Percentiles rank a stretch among this genome's conserved stretches.
Evolutionary conservation across 768 basidiomycete species (phyloP).

Genomic region (Sistotremastrum suecicum): DNA sequence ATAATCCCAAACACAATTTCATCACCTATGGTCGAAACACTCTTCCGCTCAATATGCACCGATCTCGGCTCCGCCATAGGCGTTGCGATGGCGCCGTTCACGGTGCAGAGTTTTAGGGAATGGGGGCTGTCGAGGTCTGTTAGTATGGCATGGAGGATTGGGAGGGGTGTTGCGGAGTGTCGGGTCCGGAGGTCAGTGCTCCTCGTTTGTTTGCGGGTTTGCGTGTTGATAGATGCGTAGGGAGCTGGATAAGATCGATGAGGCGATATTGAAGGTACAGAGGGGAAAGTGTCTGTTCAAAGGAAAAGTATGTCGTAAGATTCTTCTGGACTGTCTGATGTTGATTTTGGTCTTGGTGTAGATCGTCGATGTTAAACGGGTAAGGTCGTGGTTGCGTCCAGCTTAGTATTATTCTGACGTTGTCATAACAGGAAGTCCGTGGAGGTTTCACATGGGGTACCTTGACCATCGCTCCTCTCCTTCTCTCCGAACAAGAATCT

Average conservation of each 20-base stretch:
- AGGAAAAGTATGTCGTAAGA: conserved; percentile 32
- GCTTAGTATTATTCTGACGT: neutral
- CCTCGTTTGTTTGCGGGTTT: neutral
- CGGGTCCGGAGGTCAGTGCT: conserved; percentile 20
- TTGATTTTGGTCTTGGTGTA: no score
- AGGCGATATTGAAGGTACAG: conserved; percentile 17
- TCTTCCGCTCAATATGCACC: conserved; percentile 32
- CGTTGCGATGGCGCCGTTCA: conserved; percentile 26
- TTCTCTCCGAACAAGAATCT: conserved; percentile 17
- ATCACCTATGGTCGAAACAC: conserved; percentile 27
- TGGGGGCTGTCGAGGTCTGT: conserved; percentile 34
- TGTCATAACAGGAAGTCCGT: conserved; percentile 14
- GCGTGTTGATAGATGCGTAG: conserved; percentile 12
- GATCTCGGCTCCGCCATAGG: conserved; percentile 42
- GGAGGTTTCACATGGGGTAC: conserved; percentile 20
- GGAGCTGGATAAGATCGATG: conserved; percentile 21
- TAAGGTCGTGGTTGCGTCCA: neutral
- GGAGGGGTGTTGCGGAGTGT: conserved; percentile 39
- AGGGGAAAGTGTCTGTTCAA: conserved; percentile 33
- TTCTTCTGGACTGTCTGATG: no score
- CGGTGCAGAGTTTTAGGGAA: conserved; percentile 19
- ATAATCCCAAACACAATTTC: conserved; percentile 31
- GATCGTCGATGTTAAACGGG: conserved; percentile 32
- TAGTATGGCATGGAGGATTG: conserved; percentile 50
- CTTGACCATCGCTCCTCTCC: conserved; percentile 17